Conservation (phyloP, 2,329 filamentous ascomycete genomes). For the Falciphora oryzae region DNA sequence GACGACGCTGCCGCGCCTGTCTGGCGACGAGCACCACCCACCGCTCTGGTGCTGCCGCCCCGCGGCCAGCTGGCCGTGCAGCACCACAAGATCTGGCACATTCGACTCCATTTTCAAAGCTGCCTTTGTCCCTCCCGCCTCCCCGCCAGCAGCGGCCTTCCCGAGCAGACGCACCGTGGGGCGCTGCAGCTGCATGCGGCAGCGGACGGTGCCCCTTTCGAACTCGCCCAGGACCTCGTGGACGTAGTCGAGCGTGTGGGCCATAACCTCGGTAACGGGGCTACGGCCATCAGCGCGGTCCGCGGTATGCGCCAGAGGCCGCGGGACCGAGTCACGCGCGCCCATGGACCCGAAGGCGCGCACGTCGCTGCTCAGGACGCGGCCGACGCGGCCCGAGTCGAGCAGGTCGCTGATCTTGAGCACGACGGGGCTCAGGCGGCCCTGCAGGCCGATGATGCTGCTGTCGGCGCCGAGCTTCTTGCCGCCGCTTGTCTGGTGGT, state of each 20-base stretch:
- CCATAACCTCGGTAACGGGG: constrained; percentile 35
- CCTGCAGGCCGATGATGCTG: constrained; percentile 47
- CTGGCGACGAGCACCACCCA: not conserved
- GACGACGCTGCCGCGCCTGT: constrained; percentile 13
- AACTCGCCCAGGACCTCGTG: constrained; percentile 42
- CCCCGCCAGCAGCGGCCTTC: constrained; percentile 21
- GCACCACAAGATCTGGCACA: constrained; percentile 25
- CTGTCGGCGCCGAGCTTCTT: constrained; percentile 19
- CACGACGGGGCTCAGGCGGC: constrained; percentile 37
- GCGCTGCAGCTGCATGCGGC: constrained; percentile 39
- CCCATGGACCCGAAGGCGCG: constrained; percentile 31
- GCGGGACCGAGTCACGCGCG: constrained; percentile 25
- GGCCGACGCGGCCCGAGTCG: constrained; percentile 39
- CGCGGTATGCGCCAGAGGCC: constrained; percentile 40
- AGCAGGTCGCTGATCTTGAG: constrained; percentile 40
- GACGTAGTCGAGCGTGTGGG: constrained; percentile 41
- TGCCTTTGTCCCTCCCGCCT: not conserved
- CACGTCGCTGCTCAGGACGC: constrained; percentile 45
- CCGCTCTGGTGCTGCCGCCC: not conserved
- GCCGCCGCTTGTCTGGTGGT: too few relatives aligned
- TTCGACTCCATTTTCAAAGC: constrained; percentile 16
- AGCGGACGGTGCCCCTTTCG: constrained; percentile 23
- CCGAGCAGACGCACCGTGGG: constrained; percentile 24
- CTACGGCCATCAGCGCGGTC: constrained; percentile 42
- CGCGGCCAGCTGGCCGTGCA: constrained; percentile 26